phyloP scores from a whole-genome alignment of 2,329 filamentous ascomycete species.

The Pezicula carpinea region DNA sequence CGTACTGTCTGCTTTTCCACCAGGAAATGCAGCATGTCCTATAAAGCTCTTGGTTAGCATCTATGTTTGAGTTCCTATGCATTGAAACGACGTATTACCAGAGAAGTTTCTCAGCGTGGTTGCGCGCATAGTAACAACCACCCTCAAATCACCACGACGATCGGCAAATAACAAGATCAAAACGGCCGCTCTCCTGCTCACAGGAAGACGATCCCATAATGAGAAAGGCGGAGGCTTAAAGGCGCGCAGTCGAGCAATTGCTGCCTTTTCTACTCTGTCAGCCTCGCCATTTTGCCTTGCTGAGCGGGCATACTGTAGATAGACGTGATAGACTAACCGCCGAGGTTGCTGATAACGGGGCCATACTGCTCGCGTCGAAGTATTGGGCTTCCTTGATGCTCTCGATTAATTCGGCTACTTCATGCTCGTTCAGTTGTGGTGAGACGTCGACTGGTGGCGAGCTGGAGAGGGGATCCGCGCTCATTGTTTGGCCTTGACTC shows the following conservation, averaged over 20 bases:
- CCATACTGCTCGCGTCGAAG: slow-evolving; percentile 29
- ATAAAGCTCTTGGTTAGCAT: not conserved
- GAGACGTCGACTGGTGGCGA: not conserved
- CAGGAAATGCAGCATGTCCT: slow-evolving; percentile 75
- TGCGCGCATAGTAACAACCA: slow-evolving; percentile 66
- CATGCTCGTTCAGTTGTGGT: slow-evolving; percentile 24
- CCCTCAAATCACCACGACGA: slow-evolving; percentile 68
- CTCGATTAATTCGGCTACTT: slow-evolving; percentile 21
- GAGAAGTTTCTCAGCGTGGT: slow-evolving; percentile 62
- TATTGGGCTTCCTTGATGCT: slow-evolving; percentile 26
- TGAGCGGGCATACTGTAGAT: not conserved
- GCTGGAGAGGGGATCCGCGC: not conserved
- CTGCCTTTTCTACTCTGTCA: slow-evolving; percentile 18
- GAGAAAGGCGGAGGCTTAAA: slow-evolving; percentile 58
- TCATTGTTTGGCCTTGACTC: not conserved
- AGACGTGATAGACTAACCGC: slow-evolving; percentile 19
- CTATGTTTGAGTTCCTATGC: too few species aligned
- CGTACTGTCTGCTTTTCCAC: slow-evolving; percentile 62
- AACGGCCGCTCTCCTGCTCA: slow-evolving; percentile 74
- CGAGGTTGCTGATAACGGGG: slow-evolving; percentile 25
- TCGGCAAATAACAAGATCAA: slow-evolving; percentile 86
- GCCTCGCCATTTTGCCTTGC: not conserved
- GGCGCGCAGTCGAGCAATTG: slow-evolving; percentile 52
- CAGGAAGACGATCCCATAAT: slow-evolving; percentile 56
- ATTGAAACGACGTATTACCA: slow-evolving; percentile 39